Conservation (phyloP, 2,329 filamentous ascomycete genomes). For the Acarospora socialis region DNA sequence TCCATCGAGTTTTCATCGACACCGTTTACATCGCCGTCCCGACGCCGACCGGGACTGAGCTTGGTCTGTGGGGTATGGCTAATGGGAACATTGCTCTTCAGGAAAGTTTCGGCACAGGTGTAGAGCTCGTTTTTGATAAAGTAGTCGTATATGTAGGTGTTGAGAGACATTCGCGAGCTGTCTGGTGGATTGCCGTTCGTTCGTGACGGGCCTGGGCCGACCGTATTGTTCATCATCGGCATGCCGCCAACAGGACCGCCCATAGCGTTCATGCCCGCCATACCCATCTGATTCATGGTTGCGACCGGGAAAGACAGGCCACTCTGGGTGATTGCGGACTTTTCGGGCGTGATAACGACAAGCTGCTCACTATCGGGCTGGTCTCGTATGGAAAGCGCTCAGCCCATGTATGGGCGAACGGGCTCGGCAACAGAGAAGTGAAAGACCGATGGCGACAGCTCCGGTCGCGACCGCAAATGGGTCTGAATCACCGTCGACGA, state of each 20-base stretch:
- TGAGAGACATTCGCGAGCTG: slow-evolving; percentile 34
- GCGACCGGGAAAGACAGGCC: slow-evolving; percentile 21
- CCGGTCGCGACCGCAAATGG: no score
- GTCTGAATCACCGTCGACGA: no score
- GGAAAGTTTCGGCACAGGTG: slow-evolving; percentile 64
- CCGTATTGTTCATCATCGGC: slow-evolving; percentile 40
- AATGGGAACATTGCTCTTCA: slow-evolving; percentile 49
- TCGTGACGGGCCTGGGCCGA: slow-evolving; percentile 18
- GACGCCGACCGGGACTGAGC: slow-evolving; percentile 53
- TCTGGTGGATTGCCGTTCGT: neutral
- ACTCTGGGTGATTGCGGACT: slow-evolving; percentile 21
- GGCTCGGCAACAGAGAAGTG: no score
- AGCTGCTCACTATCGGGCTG: slow-evolving; percentile 5
- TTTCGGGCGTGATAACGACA: slow-evolving; percentile 17
- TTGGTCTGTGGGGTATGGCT: slow-evolving; percentile 44
- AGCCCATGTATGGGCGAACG: no score
- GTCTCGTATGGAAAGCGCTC: no score
- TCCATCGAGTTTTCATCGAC: slow-evolving; percentile 64
- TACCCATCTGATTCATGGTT: slow-evolving; percentile 42
- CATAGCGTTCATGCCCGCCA: slow-evolving; percentile 42
- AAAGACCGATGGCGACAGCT: no score
- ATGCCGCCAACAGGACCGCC: slow-evolving; percentile 44
- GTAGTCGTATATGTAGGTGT: slow-evolving; percentile 57
- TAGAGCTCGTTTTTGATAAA: slow-evolving; percentile 76
- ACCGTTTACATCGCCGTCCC: slow-evolving; percentile 58